Evolutionary conservation across 192 early-diverging fungal genomes (phyloP).

Genomic region (Piromyces sp.): DNA sequence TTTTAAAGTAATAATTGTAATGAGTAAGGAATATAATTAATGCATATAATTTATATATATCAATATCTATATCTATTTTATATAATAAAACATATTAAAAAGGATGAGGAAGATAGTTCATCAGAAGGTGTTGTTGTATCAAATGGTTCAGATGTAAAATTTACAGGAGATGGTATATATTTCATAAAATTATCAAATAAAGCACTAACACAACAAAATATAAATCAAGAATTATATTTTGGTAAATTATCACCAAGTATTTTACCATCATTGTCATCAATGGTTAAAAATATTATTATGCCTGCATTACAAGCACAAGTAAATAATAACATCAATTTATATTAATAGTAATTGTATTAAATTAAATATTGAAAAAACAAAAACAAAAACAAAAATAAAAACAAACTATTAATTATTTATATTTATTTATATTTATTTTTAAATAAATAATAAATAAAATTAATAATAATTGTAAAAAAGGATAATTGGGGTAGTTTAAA

Average conservation of each 20-base stretch:
- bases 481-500: conserved; percentile 42
- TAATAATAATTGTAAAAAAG: conserved; percentile 4
- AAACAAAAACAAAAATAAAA: no score
- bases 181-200: conserved; percentile 34
- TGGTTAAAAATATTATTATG: conserved; percentile 39
- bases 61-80: background rate
- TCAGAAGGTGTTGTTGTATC: conserved; percentile 22
- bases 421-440: no score
- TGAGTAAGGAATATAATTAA: no score
- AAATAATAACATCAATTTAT: background rate
- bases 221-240: conserved; percentile 31
- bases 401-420: no score
- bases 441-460: no score
- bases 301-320: conserved; percentile 37
- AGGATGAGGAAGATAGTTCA: background rate
- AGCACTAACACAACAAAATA: conserved; percentile 31
- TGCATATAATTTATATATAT: background rate
- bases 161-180: conserved; percentile 33
- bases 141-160: conserved; percentile 23
- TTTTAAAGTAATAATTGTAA: no score
- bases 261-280: conserved; percentile 32
- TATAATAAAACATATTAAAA: background rate
- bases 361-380: no score
- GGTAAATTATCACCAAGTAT: conserved; percentile 27
- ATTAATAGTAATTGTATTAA: background rate